Percentiles rank a stretch among this genome's conserved stretches.
phyloP scores from a whole-genome alignment of 306 rosid genomes.

The Arachis stenosperma region DNA sequence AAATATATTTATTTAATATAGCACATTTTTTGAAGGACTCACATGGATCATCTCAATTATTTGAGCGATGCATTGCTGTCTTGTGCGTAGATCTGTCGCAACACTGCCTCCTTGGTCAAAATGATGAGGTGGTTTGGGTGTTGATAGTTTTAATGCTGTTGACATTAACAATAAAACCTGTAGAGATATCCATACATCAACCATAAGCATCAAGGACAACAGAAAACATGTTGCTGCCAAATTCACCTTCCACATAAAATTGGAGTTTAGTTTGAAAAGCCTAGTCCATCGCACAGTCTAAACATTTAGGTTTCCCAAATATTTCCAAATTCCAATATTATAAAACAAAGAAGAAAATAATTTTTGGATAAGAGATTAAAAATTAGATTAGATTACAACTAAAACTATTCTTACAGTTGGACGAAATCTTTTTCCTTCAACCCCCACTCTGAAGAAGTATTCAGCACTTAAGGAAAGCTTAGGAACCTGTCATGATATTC shows the following conservation, averaged over 20 bases:
- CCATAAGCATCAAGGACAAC: conserved; percentile 4
- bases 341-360: conserved; percentile 5
- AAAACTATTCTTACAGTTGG: conserved; percentile 73
- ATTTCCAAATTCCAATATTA: conserved; percentile 11
- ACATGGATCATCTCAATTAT: conserved; percentile 99
- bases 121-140: conserved; percentile 46
- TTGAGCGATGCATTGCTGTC: conserved; percentile 91
- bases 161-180: conserved; percentile 94
- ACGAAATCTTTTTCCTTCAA: conserved; percentile 96
- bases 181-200: conserved; percentile 31
- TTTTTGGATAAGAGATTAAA: not conserved
- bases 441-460: conserved; percentile 91
- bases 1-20: conserved; percentile 22
- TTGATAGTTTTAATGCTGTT: conserved; percentile 68
- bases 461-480: conserved; percentile 97
- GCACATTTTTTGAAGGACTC: conserved; percentile 48
- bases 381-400: conserved; percentile 15
- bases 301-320: conserved; percentile 15
- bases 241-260: not conserved
- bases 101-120: conserved; percentile 48
- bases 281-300: conserved; percentile 16
- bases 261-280: conserved; percentile 4
- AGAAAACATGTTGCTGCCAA: not conserved
- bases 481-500: conserved; percentile 73
- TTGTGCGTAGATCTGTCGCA: conserved; percentile 66